These are phyloP conservation scores for Gnomoniopsis sp. DNA, from an alignment of 2,329 filamentous ascomycete species.

Conservation along the genomic window DNA sequence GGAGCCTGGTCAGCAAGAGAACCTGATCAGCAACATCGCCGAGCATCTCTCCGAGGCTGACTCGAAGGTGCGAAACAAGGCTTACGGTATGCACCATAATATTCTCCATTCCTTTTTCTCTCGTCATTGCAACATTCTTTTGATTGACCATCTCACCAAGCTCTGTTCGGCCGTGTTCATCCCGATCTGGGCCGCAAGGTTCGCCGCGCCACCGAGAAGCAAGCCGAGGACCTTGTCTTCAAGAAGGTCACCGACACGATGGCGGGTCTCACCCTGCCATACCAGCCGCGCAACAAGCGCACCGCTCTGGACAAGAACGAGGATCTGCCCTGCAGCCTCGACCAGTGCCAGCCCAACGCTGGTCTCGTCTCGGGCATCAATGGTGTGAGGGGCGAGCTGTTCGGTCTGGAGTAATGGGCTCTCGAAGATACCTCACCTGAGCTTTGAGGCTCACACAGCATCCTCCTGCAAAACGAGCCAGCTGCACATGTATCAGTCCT, in stretches of 20 bases:
- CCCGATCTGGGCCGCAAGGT: constrained; percentile 20
- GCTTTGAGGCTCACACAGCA: neutral
- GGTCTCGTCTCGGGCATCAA: neutral
- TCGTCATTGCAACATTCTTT: neutral
- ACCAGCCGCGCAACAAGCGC: neutral
- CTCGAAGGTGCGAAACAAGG: constrained; percentile 22
- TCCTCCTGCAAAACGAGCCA: neutral
- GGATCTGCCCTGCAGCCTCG: constrained; percentile 1
- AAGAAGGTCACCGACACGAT: neutral
- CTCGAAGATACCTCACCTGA: neutral
- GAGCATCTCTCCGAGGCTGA: constrained; percentile 21
- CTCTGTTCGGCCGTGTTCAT: constrained; percentile 22
- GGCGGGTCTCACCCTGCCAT: neutral
- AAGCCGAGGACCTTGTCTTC: neutral
- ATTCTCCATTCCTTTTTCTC: neutral
- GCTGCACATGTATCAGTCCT: neutral
- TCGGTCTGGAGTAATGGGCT: neutral
- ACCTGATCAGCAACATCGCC: constrained; percentile 27
- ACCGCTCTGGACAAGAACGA: constrained; percentile 1
- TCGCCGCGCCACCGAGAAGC: neutral
- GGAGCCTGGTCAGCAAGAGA: constrained; percentile 30
- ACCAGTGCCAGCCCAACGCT: neutral
- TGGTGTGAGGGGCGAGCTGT: neutral
- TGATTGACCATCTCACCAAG: constrained; percentile 1
- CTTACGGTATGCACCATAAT: constrained; percentile 22